Base-by-base conservation (phyloP, 345 rosid genomes). In the Kandelia obovata region DNA sequence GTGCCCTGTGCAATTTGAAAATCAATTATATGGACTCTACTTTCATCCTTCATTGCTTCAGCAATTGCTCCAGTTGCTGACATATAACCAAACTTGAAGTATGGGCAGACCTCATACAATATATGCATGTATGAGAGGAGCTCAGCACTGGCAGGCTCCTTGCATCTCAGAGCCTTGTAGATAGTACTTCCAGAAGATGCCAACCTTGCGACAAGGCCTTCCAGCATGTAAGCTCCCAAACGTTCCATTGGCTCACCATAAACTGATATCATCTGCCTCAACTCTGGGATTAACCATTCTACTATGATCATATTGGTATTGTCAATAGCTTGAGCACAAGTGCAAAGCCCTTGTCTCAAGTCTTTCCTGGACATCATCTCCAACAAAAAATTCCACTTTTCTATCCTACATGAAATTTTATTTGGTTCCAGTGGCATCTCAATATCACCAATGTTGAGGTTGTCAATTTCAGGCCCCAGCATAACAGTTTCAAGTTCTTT, bases 61-160 rank as follows among this genome's bases (percentile, higher is more conserved):
- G 99, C 97, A 39, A 95, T 95, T 28, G 97, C 97, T 58, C 99
- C 97, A 10, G 91, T 95, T 7, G 97, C 99, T 0, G 97, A 95
- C 83, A 89, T 81, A 65, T 89, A 88, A 34, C 96, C 99, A 25
- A 95, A 95, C 78, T 95, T 95, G 88, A 95, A 91, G 75, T 95
- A 89, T 0, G 99, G 99, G 73, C 99, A 95, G 67, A 87, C 80
- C 73, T 95, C 99, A 32, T 86, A 91, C 30, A 95, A 86, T 71
- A 86, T 61, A 63, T 87, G 96, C 99, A 91, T 95, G 76, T 92
- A 89, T 6, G 99, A 84, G 26, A 92, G 79, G 68, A 95, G 90
- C 46, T 92, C 89, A 55, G 77, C 79, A 79, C 99, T 71, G 0
- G 87, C 83, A 1, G 96, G 96, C 69, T 91, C 97, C 81, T 84